Conservation (phyloP, 176 grass and related monocot genomes). For the Musa beccarii region DNA sequence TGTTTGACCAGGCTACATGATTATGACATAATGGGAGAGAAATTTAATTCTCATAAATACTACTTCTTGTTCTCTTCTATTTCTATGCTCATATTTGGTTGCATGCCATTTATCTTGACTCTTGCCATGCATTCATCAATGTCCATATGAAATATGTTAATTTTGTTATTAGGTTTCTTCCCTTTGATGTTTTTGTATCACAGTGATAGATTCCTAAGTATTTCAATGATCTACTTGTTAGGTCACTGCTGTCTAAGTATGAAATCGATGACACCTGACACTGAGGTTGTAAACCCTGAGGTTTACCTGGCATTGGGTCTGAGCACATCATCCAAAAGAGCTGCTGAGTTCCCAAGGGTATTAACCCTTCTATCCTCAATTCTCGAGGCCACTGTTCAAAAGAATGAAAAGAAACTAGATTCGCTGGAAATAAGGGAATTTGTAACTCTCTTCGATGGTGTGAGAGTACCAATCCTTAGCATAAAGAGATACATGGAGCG, state of each 20-base stretch:
- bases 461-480: slow-evolving; percentile 59
- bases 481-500: slow-evolving; percentile 73
- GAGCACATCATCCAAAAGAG: slow-evolving; percentile 40
- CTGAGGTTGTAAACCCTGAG: slow-evolving; percentile 31
- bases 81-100: too few species aligned
- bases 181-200: background rate
- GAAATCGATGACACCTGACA: slow-evolving; percentile 29
- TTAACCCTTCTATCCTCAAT: slow-evolving; percentile 54
- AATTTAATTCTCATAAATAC: background rate
- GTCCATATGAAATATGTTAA: background rate
- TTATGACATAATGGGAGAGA: background rate
- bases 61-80: too few species aligned
- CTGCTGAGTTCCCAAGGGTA: slow-evolving; percentile 49
- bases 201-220: background rate
- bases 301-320: slow-evolving; percentile 57
- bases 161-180: background rate
- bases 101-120: too few species aligned
- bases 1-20: background rate
- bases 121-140: background rate
- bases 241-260: slow-evolving; percentile 14
- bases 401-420: slow-evolving; percentile 47
- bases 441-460: slow-evolving; percentile 59
- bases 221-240: background rate
- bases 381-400: slow-evolving; percentile 49
- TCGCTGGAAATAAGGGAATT: slow-evolving; percentile 38